Evolutionary conservation across 2,329 filamentous ascomycete species (phyloP), one percentile per base, ranked within the genome.

Genomic region (Chrysoporthe austroafricana): DNA sequence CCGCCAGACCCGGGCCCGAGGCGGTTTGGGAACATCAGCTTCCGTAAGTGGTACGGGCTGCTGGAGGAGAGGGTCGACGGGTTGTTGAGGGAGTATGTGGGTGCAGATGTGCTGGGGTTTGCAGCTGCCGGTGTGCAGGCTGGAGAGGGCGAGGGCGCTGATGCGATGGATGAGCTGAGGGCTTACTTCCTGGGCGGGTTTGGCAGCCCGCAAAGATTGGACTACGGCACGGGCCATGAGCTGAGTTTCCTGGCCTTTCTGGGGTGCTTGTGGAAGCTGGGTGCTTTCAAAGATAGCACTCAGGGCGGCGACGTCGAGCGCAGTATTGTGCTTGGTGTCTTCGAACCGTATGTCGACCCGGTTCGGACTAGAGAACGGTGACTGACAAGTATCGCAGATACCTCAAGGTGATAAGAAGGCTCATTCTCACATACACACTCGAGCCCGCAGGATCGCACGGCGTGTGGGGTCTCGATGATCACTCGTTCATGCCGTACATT

Each of bases 381-480:
- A 57, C 67, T 73, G 34, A 73, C 52, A 71, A 14, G 13, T 6
- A 4, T 39, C 11, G 36, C 74, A 93, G 91, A 52, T 97, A 97
- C 75, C 82, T 97, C n/a, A 82, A 83, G 43, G 89, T 98, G 1
- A 84, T 97, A 58, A 90, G 96, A 50, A 88, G 86, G 54, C 84
- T 99, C 11, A 97, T 99, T 73, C 83, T 93, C 62, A 95, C 90
- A 2, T 99, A 98, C 77, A 97, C 90, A 0, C 87, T 99, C 26
- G 96, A 99, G 76, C 96, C 96, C 4, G 96, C 96, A 6, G 96
- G 96, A 2, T 97, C 95, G 1, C 96, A 98, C 76, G 96, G 96
- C 3, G 96, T 99, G 26, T 99, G 96, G 96, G 96, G 96, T 26
- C 85, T 99, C n/a, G 96, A 99, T 76, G 96, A 99, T 77, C 95